Evolutionary conservation across 768 basidiomycete genomes (phyloP).

Genomic region (Tephrocybe sp.): DNA sequence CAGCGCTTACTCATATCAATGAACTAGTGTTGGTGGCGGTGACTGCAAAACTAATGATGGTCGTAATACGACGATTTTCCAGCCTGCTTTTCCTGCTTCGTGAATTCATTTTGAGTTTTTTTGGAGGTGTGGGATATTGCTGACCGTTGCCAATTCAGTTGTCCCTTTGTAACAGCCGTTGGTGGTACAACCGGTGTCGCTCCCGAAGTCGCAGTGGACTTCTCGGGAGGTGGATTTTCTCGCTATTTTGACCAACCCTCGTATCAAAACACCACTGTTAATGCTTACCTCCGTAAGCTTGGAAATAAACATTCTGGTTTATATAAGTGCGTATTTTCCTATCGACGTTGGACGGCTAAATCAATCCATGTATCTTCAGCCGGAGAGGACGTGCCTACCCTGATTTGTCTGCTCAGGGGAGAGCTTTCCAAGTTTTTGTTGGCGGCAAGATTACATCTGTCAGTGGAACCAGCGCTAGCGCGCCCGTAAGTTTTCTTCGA

Average conservation of each 20-base stretch:
- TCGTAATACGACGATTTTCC: conserved; percentile 42
- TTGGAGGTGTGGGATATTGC: neutral
- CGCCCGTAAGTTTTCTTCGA: conserved; percentile 41
- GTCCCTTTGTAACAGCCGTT: conserved; percentile 66
- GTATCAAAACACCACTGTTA: conserved; percentile 49
- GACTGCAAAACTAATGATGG: conserved; percentile 47
- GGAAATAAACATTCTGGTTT: conserved; percentile 45
- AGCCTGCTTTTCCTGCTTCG: conserved; percentile 53
- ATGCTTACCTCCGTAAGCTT: conserved; percentile 38
- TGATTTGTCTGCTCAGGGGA: conserved; percentile 53
- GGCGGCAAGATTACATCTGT: conserved; percentile 39
- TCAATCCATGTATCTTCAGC: conserved; percentile 25
- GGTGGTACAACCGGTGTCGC: conserved; percentile 60
- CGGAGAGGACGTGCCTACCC: conserved; percentile 53
- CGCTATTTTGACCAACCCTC: conserved; percentile 48
- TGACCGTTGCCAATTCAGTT: conserved; percentile 26
- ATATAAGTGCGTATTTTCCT: conserved; percentile 43
- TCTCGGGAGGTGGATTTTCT: conserved; percentile 70
- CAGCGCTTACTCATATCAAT: neutral
- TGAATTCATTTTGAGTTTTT: conserved; percentile 17
- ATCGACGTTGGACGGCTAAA: neutral
- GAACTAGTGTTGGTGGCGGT: conserved; percentile 53
- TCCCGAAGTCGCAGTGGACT: conserved; percentile 56
- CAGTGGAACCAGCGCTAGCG: conserved; percentile 55
- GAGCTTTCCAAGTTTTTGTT: conserved; percentile 56